These are phyloP conservation scores for Geoglossum glabrum DNA, from an alignment of 495 filamentous ascomycete species.

Conservation along the genomic window DNA sequence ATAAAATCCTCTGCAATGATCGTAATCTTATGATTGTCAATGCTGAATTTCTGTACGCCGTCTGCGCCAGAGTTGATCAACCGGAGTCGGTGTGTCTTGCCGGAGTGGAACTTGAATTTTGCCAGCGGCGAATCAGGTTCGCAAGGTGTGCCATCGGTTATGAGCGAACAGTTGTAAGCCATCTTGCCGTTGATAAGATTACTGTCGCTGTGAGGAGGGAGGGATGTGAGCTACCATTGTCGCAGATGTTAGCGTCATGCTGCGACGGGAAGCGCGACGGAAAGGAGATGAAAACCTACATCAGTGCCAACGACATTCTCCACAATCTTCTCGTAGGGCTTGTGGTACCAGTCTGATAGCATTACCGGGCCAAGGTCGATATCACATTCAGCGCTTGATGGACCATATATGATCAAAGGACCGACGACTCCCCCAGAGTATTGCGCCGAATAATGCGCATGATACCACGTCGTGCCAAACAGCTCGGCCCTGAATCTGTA, in stretches of 20 bases:
- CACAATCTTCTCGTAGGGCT: slow-evolving; percentile 18
- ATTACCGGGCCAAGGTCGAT: slow-evolving; percentile 28
- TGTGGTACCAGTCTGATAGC: slow-evolving; percentile 29
- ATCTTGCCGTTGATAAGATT: slow-evolving; percentile 22
- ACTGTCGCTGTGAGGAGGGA: slow-evolving; percentile 11
- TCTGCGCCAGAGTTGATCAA: slow-evolving; percentile 37
- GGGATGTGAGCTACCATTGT: neutral
- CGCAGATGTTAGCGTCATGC: neutral
- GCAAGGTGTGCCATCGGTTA: neutral
- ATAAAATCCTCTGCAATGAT: slow-evolving; percentile 31
- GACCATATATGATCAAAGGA: slow-evolving; percentile 15
- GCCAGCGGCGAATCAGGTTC: neutral
- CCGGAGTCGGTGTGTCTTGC: slow-evolving; percentile 31
- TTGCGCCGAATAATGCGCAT: slow-evolving; percentile 37
- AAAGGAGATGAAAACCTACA: neutral
- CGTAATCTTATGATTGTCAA: slow-evolving; percentile 30
- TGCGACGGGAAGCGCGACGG: neutral
- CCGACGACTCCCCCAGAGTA: slow-evolving; percentile 30
- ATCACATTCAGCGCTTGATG: slow-evolving; percentile 29
- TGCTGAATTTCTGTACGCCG: slow-evolving; percentile 26
- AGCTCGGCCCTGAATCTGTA: slow-evolving; percentile 30
- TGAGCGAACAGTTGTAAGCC: slow-evolving; percentile 11
- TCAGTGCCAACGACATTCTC: slow-evolving; percentile 6
- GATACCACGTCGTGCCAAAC: slow-evolving; percentile 45
- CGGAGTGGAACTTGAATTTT: slow-evolving; percentile 18